phyloP scores from a whole-genome alignment of 2,329 filamentous ascomycete genomes.

The Nothopassalora personata region DNA sequence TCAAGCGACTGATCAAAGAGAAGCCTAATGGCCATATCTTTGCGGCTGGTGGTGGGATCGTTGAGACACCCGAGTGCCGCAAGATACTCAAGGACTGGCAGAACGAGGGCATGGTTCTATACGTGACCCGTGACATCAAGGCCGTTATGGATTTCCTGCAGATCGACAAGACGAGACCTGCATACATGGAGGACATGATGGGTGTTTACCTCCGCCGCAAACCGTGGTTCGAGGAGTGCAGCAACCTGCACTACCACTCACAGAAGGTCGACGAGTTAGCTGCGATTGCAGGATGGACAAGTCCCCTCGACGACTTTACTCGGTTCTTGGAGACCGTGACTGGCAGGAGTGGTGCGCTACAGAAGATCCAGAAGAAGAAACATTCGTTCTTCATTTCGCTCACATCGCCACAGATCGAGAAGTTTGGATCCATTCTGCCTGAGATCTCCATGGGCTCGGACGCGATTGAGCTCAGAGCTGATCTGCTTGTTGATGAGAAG shows the following conservation, averaged over 20 bases:
- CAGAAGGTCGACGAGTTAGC: slow-evolving; percentile 52
- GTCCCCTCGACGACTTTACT: slow-evolving; percentile 55
- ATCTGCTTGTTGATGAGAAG: slow-evolving; percentile 72
- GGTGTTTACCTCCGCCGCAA: slow-evolving; percentile 84
- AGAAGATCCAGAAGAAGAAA: slow-evolving; percentile 56
- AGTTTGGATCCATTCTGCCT: slow-evolving; percentile 60
- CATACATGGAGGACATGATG: slow-evolving; percentile 88
- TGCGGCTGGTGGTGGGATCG: slow-evolving; percentile 88
- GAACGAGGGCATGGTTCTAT: slow-evolving; percentile 75
- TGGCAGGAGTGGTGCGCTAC: slow-evolving; percentile 52
- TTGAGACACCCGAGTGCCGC: slow-evolving; percentile 77
- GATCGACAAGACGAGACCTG: slow-evolving; percentile 82
- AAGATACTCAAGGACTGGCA: slow-evolving; percentile 69
- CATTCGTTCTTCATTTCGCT: slow-evolving; percentile 91
- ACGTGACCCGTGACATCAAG: slow-evolving; percentile 81
- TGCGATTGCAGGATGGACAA: slow-evolving; percentile 31
- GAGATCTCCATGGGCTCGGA: slow-evolving; percentile 78
- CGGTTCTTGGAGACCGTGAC: slow-evolving; percentile 67
- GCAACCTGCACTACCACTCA: slow-evolving; percentile 89
- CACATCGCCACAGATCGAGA: slow-evolving; percentile 69
- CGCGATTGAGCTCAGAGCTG: slow-evolving; percentile 89
- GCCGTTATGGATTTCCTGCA: slow-evolving; percentile 84
- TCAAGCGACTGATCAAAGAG: slow-evolving; percentile 68
- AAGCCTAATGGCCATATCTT: slow-evolving; percentile 74
- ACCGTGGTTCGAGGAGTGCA: slow-evolving; percentile 86